Conservation (phyloP, 805 yeast species). For the Metschnikowia noctiluminum region DNA sequence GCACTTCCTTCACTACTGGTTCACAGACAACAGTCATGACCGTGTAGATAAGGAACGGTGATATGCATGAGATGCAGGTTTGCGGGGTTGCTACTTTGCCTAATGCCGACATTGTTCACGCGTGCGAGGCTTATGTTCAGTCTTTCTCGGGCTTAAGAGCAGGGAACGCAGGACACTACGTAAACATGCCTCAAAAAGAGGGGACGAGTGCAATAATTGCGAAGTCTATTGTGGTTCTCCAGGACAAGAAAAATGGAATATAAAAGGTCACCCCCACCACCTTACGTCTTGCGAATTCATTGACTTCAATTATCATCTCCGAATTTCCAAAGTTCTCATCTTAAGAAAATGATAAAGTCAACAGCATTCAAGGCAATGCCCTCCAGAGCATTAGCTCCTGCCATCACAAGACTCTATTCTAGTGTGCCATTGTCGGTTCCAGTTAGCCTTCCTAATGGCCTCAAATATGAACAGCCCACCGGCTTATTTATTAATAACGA, state of each 20-base stretch:
- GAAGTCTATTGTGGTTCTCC: neutral
- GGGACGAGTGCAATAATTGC: constrained; percentile 1
- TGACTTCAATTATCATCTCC: no score
- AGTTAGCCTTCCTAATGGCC: constrained; percentile 69
- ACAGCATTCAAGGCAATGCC: constrained; percentile 4
- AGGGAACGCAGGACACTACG: constrained; percentile 1
- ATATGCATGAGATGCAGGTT: neutral
- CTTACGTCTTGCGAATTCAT: no score
- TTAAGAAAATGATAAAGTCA: constrained; percentile 2
- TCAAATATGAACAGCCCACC: constrained; percentile 70
- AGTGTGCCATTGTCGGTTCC: constrained; percentile 38
- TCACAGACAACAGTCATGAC: neutral
- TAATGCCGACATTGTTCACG: constrained; percentile 1
- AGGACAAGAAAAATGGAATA: neutral
- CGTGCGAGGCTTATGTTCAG: constrained; percentile 1
- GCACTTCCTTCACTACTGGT: no score
- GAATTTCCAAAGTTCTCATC: neutral
- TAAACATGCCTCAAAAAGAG: constrained; percentile 4
- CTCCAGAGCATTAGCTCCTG: constrained; percentile 4
- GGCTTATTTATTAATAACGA: constrained; percentile 89
- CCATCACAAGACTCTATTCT: constrained; percentile 17
- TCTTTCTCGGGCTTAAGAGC: constrained; percentile 5
- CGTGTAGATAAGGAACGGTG: neutral
- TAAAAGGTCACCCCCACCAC: neutral
- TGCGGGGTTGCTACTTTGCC: neutral